Evolutionary conservation across 2,329 filamentous ascomycete species (phyloP).

Genomic region (Exutisphaerella laricina): DNA sequence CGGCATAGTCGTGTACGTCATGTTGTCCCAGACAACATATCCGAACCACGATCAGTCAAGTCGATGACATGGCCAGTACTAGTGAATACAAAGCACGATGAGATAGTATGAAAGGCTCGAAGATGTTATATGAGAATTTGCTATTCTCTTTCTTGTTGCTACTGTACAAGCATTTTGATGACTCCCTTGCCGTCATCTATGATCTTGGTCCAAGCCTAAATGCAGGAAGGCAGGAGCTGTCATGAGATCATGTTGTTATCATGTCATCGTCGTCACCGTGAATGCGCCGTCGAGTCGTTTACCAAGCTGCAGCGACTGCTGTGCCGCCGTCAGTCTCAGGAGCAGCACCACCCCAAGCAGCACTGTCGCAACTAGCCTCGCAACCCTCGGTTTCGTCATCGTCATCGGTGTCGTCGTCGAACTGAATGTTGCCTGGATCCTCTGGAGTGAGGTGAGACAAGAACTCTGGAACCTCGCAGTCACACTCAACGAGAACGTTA

Average conservation of each 20-base stretch:
- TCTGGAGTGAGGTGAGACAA: constrained; percentile 60
- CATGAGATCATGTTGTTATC: background rate
- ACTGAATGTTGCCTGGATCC: constrained; percentile 44
- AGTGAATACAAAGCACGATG: no score
- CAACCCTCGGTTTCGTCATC: constrained; percentile 27
- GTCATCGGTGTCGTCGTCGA: constrained; percentile 50
- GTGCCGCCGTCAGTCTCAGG: constrained; percentile 5
- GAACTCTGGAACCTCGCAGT: constrained; percentile 77
- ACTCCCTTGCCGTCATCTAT: no score
- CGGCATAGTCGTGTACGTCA: background rate
- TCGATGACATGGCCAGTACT: no score
- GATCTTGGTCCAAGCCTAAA: no score
- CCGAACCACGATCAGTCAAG: background rate
- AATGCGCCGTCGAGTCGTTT: constrained; percentile 9
- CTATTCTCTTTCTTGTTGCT: no score
- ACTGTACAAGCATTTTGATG: no score
- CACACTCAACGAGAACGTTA: constrained; percentile 73
- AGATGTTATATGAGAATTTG: background rate
- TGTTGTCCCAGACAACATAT: background rate
- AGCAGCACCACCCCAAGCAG: constrained; percentile 18
- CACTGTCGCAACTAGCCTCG: constrained; percentile 12
- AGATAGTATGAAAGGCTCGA: background rate
- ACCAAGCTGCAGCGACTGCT: constrained; percentile 18
- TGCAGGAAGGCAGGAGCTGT: no score
- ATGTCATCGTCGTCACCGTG: constrained; percentile 1